These are phyloP conservation scores for Diutina rugosa DNA, from an alignment of 1,139 yeast species.

Conservation along the genomic window DNA sequence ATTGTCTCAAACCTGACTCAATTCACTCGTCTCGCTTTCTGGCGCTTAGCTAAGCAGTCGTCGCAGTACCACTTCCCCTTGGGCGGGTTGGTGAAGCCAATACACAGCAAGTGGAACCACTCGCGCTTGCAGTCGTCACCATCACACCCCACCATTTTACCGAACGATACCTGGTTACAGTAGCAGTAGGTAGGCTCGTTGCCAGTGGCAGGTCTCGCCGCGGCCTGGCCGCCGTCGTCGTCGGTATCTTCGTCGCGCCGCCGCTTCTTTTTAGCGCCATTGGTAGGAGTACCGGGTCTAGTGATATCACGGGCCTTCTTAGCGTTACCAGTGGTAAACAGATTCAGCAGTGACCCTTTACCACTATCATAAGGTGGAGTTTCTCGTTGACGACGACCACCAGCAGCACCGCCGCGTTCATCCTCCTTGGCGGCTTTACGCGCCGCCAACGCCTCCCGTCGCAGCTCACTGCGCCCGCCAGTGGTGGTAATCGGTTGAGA, in stretches of 20 bases:
- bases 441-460: slow-evolving; percentile 90
- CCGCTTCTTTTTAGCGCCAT: neutral
- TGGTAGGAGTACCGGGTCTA: neutral
- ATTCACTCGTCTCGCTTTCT: slow-evolving; percentile 11
- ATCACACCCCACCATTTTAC: slow-evolving; percentile 98
- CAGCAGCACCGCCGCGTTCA: slow-evolving; percentile 20
- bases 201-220: slow-evolving; percentile 4
- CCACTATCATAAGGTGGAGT: neutral
- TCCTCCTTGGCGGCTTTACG: slow-evolving; percentile 42
- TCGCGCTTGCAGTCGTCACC: slow-evolving; percentile 87
- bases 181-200: slow-evolving; percentile 83
- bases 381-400: slow-evolving; percentile 4
- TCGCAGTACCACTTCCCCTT: slow-evolving; percentile 97
- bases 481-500: slow-evolving; percentile 19
- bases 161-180: slow-evolving; percentile 93
- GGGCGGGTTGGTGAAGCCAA: slow-evolving; percentile 81
- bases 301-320: slow-evolving; percentile 8
- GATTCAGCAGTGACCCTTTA: neutral
- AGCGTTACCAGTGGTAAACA: neutral
- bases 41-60: slow-evolving; percentile 49
- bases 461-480: slow-evolving; percentile 48
- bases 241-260: slow-evolving; percentile 3
- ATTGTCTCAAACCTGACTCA: neutral
- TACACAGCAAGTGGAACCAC: slow-evolving; percentile 97
- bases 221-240: neutral